Conservation (phyloP, 768 basidiomycete species). For the Kwoniella newhampshirensis region DNA sequence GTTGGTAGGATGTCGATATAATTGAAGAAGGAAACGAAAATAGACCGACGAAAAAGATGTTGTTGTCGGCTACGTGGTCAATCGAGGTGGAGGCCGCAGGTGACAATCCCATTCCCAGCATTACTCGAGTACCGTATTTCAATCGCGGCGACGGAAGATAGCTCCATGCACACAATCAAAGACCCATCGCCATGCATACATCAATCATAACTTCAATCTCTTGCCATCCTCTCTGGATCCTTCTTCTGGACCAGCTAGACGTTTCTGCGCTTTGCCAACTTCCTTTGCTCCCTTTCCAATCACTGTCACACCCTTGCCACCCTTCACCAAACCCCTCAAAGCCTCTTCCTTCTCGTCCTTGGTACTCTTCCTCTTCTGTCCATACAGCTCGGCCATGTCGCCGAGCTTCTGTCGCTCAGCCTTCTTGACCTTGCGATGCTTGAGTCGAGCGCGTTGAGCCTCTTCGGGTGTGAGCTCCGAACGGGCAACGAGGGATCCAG, state of each 20-base stretch:
- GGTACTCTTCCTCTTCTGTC: slow-evolving; percentile 50
- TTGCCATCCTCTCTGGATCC: slow-evolving; percentile 34
- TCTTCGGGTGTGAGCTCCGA: slow-evolving; percentile 82
- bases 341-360: slow-evolving; percentile 86
- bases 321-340: slow-evolving; percentile 76
- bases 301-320: slow-evolving; percentile 56
- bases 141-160: not conserved
- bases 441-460: slow-evolving; percentile 65
- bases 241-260: slow-evolving; percentile 15
- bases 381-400: slow-evolving; percentile 64
- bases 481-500: slow-evolving; percentile 62
- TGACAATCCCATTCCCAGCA: not conserved
- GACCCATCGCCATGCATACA: not conserved
- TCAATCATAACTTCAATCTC: slow-evolving; percentile 40
- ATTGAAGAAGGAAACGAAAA: too few relatives aligned
- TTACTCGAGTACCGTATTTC: too few relatives aligned
- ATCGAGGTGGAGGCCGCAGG: slow-evolving; percentile 16
- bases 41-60: too few relatives aligned
- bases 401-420: slow-evolving; percentile 71
- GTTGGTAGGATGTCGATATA: too few relatives aligned
- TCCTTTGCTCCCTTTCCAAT: slow-evolving; percentile 49
- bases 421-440: slow-evolving; percentile 56
- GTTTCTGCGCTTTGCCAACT: slow-evolving; percentile 28
- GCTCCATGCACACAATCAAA: slow-evolving; percentile 21
- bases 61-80: slow-evolving; percentile 16